phyloP scores from a whole-genome alignment of 345 rosid species.

The Hibiscus trionum region DNA sequence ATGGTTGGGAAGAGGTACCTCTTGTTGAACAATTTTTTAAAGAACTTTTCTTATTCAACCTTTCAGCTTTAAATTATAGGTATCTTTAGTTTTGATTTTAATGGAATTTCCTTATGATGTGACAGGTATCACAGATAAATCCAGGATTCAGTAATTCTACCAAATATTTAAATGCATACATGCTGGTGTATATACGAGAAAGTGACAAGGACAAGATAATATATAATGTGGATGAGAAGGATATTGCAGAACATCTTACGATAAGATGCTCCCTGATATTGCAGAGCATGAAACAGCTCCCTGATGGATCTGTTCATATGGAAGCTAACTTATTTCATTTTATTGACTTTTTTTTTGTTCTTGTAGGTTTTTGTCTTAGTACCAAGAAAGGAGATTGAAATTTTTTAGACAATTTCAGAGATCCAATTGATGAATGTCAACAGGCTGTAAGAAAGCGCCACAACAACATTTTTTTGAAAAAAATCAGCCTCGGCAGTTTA shows the following conservation, averaged over 20 bases:
- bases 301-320: too few relatives aligned
- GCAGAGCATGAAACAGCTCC: too few relatives aligned
- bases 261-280: slow-evolving; percentile 32
- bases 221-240: slow-evolving; percentile 93
- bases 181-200: slow-evolving; percentile 97
- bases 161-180: slow-evolving; percentile 91
- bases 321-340: too few relatives aligned
- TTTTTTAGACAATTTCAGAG: too few relatives aligned
- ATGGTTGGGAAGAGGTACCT: slow-evolving; percentile 96
- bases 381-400: too few relatives aligned
- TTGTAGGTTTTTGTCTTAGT: too few relatives aligned
- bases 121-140: slow-evolving; percentile 78
- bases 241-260: slow-evolving; percentile 89
- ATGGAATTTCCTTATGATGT: slow-evolving; percentile 18
- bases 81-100: slow-evolving; percentile 11
- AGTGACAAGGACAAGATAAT: slow-evolving; percentile 93
- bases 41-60: background rate
- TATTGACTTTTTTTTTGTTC: too few relatives aligned
- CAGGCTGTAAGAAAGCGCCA: too few relatives aligned
- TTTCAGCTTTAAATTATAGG: slow-evolving; percentile 1
- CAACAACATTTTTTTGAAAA: too few relatives aligned
- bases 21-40: background rate
- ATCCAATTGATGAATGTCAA: too few relatives aligned
- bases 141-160: slow-evolving; percentile 79
- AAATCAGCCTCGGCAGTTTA: too few relatives aligned